Evolutionary conservation across 2,329 filamentous ascomycete species (phyloP).

Genomic region (Ophiocordyceps robertsii): DNA sequence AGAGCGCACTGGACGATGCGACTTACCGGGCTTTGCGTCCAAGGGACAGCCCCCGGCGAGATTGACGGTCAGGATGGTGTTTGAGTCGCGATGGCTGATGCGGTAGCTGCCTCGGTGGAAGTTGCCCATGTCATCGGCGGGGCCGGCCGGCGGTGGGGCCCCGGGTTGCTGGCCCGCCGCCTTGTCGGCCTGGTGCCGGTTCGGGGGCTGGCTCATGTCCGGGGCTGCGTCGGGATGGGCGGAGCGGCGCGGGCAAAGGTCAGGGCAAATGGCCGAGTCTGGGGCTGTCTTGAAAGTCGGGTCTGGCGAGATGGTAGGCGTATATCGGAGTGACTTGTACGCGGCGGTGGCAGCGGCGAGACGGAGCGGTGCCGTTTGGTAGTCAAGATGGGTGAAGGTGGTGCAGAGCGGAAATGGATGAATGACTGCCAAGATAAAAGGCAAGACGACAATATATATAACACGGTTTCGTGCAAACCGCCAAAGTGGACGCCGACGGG

Average conservation of each 20-base stretch:
- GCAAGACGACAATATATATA: no score
- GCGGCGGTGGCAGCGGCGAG: conserved; percentile 20
- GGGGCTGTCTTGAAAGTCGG: no score
- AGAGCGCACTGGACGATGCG: no score
- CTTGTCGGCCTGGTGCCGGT: not conserved
- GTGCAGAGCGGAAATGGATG: no score
- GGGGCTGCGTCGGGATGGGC: no score
- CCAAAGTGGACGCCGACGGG: no score
- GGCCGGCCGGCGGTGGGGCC: conserved; percentile 14
- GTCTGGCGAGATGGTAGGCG: no score
- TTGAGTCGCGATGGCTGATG: conserved; percentile 83
- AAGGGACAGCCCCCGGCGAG: conserved; percentile 81
- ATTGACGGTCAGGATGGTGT: conserved; percentile 80
- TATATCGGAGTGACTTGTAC: no score
- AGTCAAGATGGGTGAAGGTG: no score
- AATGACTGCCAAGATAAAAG: no score
- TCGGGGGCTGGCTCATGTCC: not conserved
- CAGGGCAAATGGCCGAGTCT: conserved; percentile 13
- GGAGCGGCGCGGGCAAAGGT: no score
- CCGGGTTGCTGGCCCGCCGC: conserved; percentile 7
- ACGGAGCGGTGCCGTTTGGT: conserved; percentile 26
- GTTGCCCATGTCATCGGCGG: conserved; percentile 73
- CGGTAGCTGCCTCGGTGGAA: conserved; percentile 97
- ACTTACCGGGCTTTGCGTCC: conserved; percentile 59
- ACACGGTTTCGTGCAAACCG: no score